These are phyloP conservation scores for Arthrobotrys pseudoclavata DNA, from an alignment of 2,329 filamentous ascomycete genomes.

Conservation along the genomic window DNA sequence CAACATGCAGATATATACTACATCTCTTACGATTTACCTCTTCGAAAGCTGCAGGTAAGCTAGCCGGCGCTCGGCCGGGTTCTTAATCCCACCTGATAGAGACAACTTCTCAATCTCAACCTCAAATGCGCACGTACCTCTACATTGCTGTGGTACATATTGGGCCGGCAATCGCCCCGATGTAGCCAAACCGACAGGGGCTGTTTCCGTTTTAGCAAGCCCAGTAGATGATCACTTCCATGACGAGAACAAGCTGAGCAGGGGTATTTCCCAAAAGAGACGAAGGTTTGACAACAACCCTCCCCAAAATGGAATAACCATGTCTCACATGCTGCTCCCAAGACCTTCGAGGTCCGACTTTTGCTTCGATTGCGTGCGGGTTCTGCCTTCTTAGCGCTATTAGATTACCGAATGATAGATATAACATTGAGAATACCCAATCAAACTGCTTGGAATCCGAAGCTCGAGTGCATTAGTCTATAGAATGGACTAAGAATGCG, in stretches of 20 bases:
- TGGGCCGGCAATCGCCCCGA: conserved; percentile 51
- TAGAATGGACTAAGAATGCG: conserved; percentile 24
- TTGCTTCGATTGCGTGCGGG: conserved; percentile 13
- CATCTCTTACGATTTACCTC: background rate
- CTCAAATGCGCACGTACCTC: background rate
- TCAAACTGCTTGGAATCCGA: conserved; percentile 30
- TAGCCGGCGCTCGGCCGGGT: background rate
- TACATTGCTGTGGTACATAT: conserved; percentile 20
- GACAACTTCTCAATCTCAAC: too few relatives aligned
- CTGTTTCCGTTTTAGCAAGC: conserved; percentile 43
- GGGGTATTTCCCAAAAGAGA: conserved; percentile 48
- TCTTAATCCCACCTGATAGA: background rate
- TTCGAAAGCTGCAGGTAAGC: conserved; percentile 1
- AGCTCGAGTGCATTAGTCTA: conserved; percentile 26
- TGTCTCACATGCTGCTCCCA: conserved; percentile 49
- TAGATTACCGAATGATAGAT: conserved; percentile 13
- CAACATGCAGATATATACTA: background rate
- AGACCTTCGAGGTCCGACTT: conserved; percentile 29
- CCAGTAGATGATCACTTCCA: conserved; percentile 42
- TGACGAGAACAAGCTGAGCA: background rate
- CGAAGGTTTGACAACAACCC: conserved; percentile 22
- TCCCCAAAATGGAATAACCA: conserved; percentile 39
- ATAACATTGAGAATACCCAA: conserved; percentile 21
- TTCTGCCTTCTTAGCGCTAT: conserved; percentile 22
- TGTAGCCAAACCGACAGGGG: conserved; percentile 32